A percentile compares a stretch with the other conserved stretches of the same genome.
These are phyloP conservation scores for Alternaria incomplexa DNA, from an alignment of 2,329 filamentous ascomycete species.

Conservation along the genomic window DNA sequence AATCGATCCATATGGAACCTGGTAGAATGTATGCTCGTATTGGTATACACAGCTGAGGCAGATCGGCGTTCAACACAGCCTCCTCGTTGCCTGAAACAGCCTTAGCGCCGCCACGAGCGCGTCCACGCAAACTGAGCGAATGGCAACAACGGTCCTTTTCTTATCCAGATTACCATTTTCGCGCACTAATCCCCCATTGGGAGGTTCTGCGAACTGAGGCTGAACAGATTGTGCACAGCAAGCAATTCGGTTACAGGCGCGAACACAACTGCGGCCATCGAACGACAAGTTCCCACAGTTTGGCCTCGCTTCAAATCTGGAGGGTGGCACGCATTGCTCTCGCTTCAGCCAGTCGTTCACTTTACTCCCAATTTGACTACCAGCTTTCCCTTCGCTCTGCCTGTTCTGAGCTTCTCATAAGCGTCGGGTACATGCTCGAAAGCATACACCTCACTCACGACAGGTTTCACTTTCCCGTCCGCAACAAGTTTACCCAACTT, in stretches of 20 bases:
- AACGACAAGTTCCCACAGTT: neutral
- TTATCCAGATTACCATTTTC: neutral
- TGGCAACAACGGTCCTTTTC: neutral
- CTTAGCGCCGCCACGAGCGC: neutral
- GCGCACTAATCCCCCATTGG: neutral
- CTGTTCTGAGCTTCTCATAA: conserved; percentile 62
- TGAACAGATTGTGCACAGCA: neutral
- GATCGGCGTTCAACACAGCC: neutral
- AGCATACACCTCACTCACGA: conserved; percentile 60
- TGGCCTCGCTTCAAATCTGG: neutral
- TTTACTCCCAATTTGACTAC: conserved; percentile 44
- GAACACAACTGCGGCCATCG: neutral
- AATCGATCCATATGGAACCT: neutral
- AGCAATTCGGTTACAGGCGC: neutral
- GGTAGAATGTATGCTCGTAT: neutral
- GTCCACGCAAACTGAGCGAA: neutral
- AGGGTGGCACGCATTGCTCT: neutral
- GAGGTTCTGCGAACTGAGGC: neutral
- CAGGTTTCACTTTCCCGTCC: conserved; percentile 62
- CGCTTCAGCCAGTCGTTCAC: neutral
- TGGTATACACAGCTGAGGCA: neutral
- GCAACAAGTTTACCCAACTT: conserved; percentile 60
- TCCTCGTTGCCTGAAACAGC: neutral
- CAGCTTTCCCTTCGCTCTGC: conserved; percentile 64
- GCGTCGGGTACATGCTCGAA: conserved; percentile 62